A percentile compares a stretch with the other conserved stretches of the same genome.
phyloP scores from a whole-genome alignment of 2,329 filamentous ascomycete species.

The Nakataea oryzae region DNA sequence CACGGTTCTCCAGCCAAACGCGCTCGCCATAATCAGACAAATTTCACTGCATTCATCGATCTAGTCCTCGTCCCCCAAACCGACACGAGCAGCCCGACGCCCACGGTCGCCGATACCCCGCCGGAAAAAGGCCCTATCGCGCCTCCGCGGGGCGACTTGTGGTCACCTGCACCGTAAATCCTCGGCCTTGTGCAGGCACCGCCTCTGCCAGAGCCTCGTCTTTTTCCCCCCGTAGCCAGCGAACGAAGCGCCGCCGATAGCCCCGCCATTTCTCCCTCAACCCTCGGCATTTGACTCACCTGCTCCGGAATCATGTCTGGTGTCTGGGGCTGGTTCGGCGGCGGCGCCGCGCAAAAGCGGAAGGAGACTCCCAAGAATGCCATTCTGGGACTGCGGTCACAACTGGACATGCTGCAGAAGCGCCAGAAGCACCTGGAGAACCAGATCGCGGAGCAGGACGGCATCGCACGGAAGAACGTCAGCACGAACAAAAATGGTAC shows the following conservation, averaged over 20 bases:
- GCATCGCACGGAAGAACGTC: constrained; percentile 79
- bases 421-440: constrained; percentile 82
- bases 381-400: constrained; percentile 75
- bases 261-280: background rate
- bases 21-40: no score
- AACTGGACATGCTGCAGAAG: constrained; percentile 97
- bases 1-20: background rate
- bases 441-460: constrained; percentile 89
- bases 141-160: background rate
- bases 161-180: background rate
- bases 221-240: background rate
- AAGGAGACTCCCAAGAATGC: constrained; percentile 96
- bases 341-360: constrained; percentile 68
- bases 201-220: background rate
- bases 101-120: background rate
- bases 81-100: background rate
- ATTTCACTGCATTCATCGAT: background rate
- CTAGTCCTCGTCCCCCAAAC: background rate
- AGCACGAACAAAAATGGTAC: constrained; percentile 83
- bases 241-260: background rate
- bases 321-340: constrained; percentile 89
- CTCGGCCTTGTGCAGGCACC: background rate
- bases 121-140: background rate
- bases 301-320: constrained; percentile 39
- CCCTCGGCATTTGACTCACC: background rate